Evolutionary conservation across 495 filamentous ascomycete species (phyloP).

Genomic region (Chaetomidium leptoderma): DNA sequence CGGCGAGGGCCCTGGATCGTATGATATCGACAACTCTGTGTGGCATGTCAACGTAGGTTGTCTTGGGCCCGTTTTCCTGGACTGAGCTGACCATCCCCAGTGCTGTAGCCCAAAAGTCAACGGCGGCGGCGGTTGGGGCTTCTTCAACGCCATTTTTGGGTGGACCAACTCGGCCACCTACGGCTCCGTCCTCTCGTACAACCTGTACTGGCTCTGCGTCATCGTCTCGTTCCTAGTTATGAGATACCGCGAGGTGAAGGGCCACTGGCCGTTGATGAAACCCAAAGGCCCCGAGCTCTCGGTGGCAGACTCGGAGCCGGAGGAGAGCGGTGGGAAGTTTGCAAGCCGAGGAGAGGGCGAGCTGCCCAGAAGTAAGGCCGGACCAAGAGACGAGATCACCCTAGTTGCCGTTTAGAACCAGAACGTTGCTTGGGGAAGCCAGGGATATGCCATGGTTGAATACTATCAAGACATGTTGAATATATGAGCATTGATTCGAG

Average conservation of each 20-base stretch:
- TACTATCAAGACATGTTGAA: background rate
- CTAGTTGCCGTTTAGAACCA: background rate
- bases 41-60: conserved; percentile 82
- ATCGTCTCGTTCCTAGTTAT: conserved; percentile 58
- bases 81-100: conserved; percentile 31
- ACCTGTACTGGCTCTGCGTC: conserved; percentile 76
- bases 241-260: conserved; percentile 63
- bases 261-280: conserved; percentile 58
- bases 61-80: background rate
- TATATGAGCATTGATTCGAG: background rate
- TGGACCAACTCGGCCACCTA: conserved; percentile 91
- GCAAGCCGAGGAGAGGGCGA: background rate
- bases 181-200: conserved; percentile 79
- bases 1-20: conserved; percentile 77
- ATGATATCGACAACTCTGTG: conserved; percentile 77
- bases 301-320: background rate
- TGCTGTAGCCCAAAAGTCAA: conserved; percentile 71
- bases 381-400: background rate
- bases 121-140: conserved; percentile 80
- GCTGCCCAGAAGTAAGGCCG: background rate
- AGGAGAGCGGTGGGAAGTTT: background rate
- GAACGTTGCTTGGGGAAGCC: too few species aligned
- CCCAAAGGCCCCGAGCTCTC: conserved; percentile 3
- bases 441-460: background rate
- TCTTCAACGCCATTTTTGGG: conserved; percentile 79